Evolutionary conservation across 495 filamentous ascomycete species (phyloP).

Genomic region (Sporormia fimetaria): DNA sequence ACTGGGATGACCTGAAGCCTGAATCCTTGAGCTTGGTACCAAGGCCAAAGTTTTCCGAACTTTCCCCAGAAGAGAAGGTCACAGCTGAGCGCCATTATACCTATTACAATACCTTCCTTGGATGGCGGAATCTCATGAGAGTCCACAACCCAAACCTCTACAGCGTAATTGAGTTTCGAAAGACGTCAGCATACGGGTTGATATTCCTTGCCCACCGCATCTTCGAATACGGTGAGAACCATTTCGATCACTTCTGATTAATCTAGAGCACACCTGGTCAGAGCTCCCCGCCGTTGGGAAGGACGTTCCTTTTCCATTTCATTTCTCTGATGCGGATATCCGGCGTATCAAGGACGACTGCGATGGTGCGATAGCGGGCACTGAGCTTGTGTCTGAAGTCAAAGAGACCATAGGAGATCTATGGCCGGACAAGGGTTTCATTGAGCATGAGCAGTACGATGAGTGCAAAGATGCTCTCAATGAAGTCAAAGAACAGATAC

Average conservation of each 20-base stretch:
- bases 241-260: neutral
- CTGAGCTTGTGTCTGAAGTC: too few relatives aligned
- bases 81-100: neutral
- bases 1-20: neutral
- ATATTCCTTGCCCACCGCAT: constrained; percentile 1
- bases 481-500: too few relatives aligned
- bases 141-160: neutral
- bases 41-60: neutral
- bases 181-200: neutral
- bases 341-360: too few relatives aligned
- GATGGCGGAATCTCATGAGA: neutral
- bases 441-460: too few relatives aligned
- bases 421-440: too few relatives aligned
- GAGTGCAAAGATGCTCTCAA: too few relatives aligned
- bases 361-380: neutral
- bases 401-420: too few relatives aligned
- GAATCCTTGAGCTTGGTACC: neutral
- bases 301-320: too few relatives aligned
- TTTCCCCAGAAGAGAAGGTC: too few relatives aligned
- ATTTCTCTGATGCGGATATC: too few relatives aligned
- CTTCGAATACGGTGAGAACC: neutral
- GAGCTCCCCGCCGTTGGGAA: neutral
- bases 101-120: neutral
- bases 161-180: neutral
- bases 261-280: neutral